Base-by-base conservation (phyloP, 768 basidiomycete genomes). In the Nidularia sp. region DNA sequence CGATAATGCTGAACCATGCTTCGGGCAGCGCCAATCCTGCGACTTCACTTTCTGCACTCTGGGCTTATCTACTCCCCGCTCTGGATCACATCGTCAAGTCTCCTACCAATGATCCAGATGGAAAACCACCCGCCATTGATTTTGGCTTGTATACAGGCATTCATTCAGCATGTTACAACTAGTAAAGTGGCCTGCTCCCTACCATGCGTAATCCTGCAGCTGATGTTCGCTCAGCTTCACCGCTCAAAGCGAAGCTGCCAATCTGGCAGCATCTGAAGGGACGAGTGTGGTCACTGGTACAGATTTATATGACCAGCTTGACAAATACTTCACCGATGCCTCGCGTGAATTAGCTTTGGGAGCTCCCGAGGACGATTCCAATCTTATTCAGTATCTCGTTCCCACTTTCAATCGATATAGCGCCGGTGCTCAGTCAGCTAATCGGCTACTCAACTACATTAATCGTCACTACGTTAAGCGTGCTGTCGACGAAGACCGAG, bases 121-220 rank as follows among this genome's bases (percentile, higher is more conserved):
- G 71, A 48, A 88, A 85, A 63, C 81, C 85, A 5, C 88, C 88
- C 34, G 71, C 84, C 9, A 82, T 90, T 58, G 88, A 88, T 57
- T 76, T 86, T 51, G 77, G 70, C 29, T 86, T 87, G 57, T 87
- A 89, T 61, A 81, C 86, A 63, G 86, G 86, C 53, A 84, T 90
- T 39, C 86, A 90, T 66, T 87, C 88, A 15, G 85, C 87, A n/a
- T 83, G 83, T 51, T 90, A 90, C 74, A 88, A 89, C 71, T 90
- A 88, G 79, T 84, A 74, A 71, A 75, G 72, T 54, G 53, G 57
- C 42, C 58, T 54, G 56, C 62, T 66, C 39, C 31, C 45, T 48
- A 45, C 34, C 35, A 32, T 50, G 35, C 39, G 18, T 6, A 54
- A 57, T 39, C 31, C 53, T 61, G 50, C 58, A 57, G 58, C 54